Evolutionary conservation across 78 protist species (phyloP).

Genomic region (Paulinella micropora): DNA sequence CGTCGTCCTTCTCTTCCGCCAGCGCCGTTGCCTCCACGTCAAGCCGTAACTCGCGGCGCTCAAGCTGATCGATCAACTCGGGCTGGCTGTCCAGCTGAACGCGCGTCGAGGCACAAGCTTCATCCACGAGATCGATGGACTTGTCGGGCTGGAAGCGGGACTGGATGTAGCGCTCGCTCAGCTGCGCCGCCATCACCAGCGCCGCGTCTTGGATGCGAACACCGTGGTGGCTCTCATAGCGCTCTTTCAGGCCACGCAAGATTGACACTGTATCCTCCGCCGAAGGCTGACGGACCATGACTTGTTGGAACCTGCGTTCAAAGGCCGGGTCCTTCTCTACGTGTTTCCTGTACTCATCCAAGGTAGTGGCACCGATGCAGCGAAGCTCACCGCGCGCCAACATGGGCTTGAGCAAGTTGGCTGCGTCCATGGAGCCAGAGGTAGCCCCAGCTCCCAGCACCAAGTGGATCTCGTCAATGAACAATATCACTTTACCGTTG

Average conservation of each 20-base stretch:
- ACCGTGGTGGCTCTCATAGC: slow-evolving; percentile 36
- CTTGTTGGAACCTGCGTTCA: slow-evolving; percentile 69
- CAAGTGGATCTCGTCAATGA: slow-evolving; percentile 94
- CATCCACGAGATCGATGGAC: slow-evolving; percentile 87
- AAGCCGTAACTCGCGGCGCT: slow-evolving; percentile 66
- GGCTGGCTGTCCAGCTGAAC: slow-evolving; percentile 85
- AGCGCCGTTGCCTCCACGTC: slow-evolving; percentile 75
- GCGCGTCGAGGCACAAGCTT: slow-evolving; percentile 76
- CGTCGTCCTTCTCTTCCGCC: slow-evolving; percentile 55
- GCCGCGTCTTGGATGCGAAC: slow-evolving; percentile 73
- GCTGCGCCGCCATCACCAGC: slow-evolving; percentile 79
- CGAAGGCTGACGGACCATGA: slow-evolving; percentile 49
- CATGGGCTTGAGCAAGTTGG: slow-evolving; percentile 90
- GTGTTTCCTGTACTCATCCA: slow-evolving; percentile 81
- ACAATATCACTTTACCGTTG: slow-evolving; percentile 71
- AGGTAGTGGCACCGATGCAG: slow-evolving; percentile 96
- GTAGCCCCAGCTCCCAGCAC: slow-evolving; percentile 90
- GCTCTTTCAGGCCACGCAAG: slow-evolving; percentile 70
- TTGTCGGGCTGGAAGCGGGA: slow-evolving; percentile 91
- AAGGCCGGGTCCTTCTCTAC: slow-evolving; percentile 96
- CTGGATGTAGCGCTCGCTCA: slow-evolving; percentile 76
- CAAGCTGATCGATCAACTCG: slow-evolving; percentile 70
- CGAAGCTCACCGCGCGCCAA: slow-evolving; percentile 95
- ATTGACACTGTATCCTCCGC: slow-evolving; percentile 83
- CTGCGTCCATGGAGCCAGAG: slow-evolving; percentile 96